phyloP scores from a whole-genome alignment of 352 stramenopile species.

The Plasmopara muralis region DNA sequence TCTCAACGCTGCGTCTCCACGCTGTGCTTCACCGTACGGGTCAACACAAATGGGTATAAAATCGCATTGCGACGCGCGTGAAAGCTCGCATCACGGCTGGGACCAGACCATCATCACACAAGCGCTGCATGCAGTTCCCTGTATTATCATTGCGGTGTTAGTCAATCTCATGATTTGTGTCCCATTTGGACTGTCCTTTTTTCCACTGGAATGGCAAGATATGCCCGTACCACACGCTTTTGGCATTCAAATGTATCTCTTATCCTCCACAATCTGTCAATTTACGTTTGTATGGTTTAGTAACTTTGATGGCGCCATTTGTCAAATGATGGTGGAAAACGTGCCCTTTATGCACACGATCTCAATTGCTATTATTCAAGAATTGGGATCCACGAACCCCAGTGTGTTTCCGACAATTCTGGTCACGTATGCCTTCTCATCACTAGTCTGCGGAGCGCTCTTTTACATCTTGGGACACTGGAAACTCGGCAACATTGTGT shows the following conservation, averaged over 20 bases:
- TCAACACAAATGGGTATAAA: constrained; percentile 10
- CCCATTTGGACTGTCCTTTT: constrained; percentile 80
- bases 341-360: constrained; percentile 93
- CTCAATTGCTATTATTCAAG: constrained; percentile 75
- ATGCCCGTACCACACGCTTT: constrained; percentile 69
- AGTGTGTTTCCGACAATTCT: constrained; percentile 87
- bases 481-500: constrained; percentile 87
- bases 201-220: constrained; percentile 70
- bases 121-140: constrained; percentile 36
- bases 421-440: constrained; percentile 87
- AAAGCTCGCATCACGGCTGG: constrained; percentile 21
- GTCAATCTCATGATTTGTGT: constrained; percentile 87
- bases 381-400: constrained; percentile 65
- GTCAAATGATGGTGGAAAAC: constrained; percentile 95
- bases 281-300: constrained; percentile 74
- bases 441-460: constrained; percentile 80
- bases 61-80: constrained; percentile 4
- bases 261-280: constrained; percentile 73
- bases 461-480: constrained; percentile 89
- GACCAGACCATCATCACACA: constrained; percentile 19
- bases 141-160: constrained; percentile 61
- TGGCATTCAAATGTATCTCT: constrained; percentile 79
- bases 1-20: constrained; percentile 13
- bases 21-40: constrained; percentile 20
- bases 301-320: constrained; percentile 66